Percentiles rank a stretch among this genome's conserved stretches.
Conservation (phyloP, 2,329 filamentous ascomycete genomes). For the Stachybotrys elegans region DNA sequence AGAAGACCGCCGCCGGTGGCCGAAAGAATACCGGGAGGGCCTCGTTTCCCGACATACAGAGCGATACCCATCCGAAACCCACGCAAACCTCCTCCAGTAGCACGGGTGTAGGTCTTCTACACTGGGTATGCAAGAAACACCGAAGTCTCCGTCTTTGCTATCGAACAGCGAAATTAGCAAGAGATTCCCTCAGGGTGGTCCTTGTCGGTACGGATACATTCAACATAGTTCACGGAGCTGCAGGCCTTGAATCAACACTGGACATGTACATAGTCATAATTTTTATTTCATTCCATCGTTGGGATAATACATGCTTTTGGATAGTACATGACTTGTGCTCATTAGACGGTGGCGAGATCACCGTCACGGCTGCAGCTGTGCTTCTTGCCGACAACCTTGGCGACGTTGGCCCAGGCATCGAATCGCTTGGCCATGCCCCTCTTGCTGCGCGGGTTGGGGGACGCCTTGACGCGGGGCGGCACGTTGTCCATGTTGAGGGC, state of each 20-base stretch:
- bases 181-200: no score
- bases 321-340: no score
- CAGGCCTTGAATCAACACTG: no score
- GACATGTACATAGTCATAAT: no score
- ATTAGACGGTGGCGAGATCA: constrained; percentile 16
- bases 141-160: no score
- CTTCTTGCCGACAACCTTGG: constrained; percentile 18
- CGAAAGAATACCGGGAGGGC: constrained; percentile 26
- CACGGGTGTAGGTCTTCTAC: constrained; percentile 1
- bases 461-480: constrained; percentile 17
- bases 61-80: constrained; percentile 28
- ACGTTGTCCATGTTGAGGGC: constrained; percentile 18
- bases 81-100: constrained; percentile 10
- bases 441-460: constrained; percentile 11
- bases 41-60: constrained; percentile 25
- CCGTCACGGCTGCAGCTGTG: constrained; percentile 22
- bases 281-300: no score
- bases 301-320: no score
- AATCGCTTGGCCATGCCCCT: constrained; percentile 17
- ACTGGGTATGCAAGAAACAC: no score
- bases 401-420: constrained; percentile 17
- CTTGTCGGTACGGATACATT: no score
- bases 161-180: no score
- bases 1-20: constrained; percentile 13
- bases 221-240: no score